Evolutionary conservation across 768 basidiomycete genomes (phyloP).

Genomic region (Pholiota conissans): DNA sequence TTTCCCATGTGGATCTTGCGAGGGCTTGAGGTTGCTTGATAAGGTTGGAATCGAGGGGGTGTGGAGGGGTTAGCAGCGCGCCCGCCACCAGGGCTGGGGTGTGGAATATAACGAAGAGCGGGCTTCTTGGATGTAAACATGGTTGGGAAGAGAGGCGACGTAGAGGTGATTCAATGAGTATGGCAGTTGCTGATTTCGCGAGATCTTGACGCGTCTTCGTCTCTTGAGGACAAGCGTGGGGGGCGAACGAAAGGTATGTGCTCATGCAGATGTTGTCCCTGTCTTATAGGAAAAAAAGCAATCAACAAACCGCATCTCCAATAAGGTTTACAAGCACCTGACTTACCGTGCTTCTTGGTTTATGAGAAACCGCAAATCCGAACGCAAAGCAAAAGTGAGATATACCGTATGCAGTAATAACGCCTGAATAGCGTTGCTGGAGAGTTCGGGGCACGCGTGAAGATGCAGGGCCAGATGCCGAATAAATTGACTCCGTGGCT

Average conservation of each 20-base stretch:
- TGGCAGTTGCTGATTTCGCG: neutral
- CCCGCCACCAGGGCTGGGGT: neutral
- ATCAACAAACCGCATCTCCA: neutral
- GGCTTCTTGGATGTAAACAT: neutral
- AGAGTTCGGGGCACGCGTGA: neutral
- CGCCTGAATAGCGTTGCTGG: neutral
- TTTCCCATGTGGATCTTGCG: neutral
- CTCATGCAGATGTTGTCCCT: neutral
- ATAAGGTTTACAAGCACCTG: neutral
- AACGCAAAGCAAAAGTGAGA: neutral
- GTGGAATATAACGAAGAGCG: too few relatives aligned
- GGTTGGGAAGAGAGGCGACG: neutral
- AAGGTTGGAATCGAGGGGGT: neutral
- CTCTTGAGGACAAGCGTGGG: constrained; percentile 2
- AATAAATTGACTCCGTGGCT: neutral
- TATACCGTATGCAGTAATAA: neutral
- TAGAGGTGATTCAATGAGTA: too few relatives aligned
- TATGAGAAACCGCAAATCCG: neutral
- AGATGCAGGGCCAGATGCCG: neutral
- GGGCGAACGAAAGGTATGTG: neutral
- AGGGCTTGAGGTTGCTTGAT: too few relatives aligned
- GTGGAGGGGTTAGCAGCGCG: neutral
- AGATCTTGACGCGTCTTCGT: constrained; percentile 5
- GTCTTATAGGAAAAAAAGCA: neutral
- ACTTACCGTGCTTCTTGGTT: neutral